Evolutionary conservation across 768 basidiomycete species (phyloP).

Genomic region (Lactarius evosmus): DNA sequence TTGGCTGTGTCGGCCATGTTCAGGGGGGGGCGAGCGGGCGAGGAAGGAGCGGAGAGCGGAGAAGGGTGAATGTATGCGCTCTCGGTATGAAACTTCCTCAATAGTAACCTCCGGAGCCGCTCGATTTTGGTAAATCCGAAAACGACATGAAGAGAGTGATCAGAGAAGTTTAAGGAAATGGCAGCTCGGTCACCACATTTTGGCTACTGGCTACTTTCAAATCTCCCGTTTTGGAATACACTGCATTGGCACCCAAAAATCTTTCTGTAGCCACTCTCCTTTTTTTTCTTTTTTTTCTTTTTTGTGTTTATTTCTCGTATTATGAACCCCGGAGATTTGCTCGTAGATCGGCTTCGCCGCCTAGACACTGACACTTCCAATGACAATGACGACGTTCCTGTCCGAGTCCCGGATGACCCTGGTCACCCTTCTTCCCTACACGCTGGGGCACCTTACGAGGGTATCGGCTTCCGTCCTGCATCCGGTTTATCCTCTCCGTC

Average conservation of each 20-base stretch:
- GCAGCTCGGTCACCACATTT: constrained; percentile 11
- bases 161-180: constrained; percentile 17
- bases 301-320: background rate
- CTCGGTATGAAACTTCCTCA: constrained; percentile 21
- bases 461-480: constrained; percentile 74
- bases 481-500: constrained; percentile 67
- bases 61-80: constrained; percentile 1
- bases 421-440: background rate
- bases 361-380: constrained; percentile 2
- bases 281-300: background rate
- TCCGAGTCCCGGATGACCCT: background rate
- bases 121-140: constrained; percentile 1
- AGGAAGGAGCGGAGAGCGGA: background rate
- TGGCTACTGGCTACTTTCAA: constrained; percentile 23
- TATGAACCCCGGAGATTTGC: constrained; percentile 18
- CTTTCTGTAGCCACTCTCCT: background rate
- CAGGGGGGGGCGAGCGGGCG: constrained; percentile 3
- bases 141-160: constrained; percentile 17
- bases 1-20: constrained; percentile 23
- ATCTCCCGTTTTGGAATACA: constrained; percentile 19
- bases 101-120: constrained; percentile 7
- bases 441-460: constrained; percentile 47
- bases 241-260: background rate
- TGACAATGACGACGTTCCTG: constrained; percentile 11
- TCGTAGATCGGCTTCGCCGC: constrained; percentile 19